Evolutionary conservation across 192 early-diverging fungal genomes (phyloP), one percentile per base, ranked within the genome.

Genomic region (Podila verticillata): DNA sequence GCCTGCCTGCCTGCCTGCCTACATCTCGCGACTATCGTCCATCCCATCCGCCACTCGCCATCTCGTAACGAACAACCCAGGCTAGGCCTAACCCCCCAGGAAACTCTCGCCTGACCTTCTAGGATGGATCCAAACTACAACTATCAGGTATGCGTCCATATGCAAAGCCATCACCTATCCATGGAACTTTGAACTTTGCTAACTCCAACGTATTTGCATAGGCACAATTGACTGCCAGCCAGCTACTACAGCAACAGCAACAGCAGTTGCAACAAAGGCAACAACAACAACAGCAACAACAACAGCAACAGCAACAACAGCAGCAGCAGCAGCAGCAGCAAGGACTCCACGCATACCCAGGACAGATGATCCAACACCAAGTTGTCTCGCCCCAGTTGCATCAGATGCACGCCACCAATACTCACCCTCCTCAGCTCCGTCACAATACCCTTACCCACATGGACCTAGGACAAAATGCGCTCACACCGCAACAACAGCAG

Each of bases 271-370:
- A 9, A 20, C 61, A 63, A 39, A 30, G 36, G 12, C n/a, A n/a
- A n/a, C n/a, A n/a, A n/a, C n/a, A n/a, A n/a, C 13, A 36, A 30
- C 63, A 64, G 24, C 36, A 44, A 26, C 61, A 63, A 9, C 44
- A 54, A 54, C 51, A 54, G 4, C 51, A 54, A 54, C n/a, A n/a
- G 22, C n/a, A 26, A 48, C 9, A 6, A 1, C 51, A 54, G 17
- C 30, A 12, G 28, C 66, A 59, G 29, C n/a, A 57, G 5, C 73
- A 74, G 54, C 56, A 68, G 13, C 31, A 49, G 39, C 65, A 68
- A 24, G 73, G 60, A 29, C 68, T 36, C 67, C 29, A 60, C 22
- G 61, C 51, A 54, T 54, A 54, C 51, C 51, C 51, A 54, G 51
- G 51, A 54, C 51, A 54, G 51, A 24, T 54, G 51, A 54, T 54